Evolutionary conservation across 257 asterid genomes (phyloP), one percentile per base, ranked within the genome.

Genomic region (Plectranthus barbatus): DNA sequence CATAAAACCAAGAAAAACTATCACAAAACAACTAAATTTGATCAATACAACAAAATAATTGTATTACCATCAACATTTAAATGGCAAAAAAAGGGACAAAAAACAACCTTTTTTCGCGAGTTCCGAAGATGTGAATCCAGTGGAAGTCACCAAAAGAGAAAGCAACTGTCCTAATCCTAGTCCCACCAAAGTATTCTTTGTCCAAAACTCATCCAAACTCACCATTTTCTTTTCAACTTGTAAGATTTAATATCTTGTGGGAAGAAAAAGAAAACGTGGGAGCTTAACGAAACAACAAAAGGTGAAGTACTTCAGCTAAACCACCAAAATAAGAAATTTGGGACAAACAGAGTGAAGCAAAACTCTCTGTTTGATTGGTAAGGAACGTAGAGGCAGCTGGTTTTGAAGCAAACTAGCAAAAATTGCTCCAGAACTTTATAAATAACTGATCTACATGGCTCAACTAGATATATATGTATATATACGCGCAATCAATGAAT

Each of bases 61-160:
- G 5, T 18, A 39, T 11, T 4, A 60, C 6, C 19, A 62, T 59
- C 8, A 61, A 17, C 11, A 50, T 34, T 7, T 53, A 58, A 31
- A 24, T 44, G 13, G 29, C 9, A 48, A 39, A 23, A 2, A 19
- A 13, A 47, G 9, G 37, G 15, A 33, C 7, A 29, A 29, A 44
- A 5, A 26, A 14, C 17, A 66, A 69, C 96, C 99, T 87, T 36
- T 78, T 58, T 82, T 84, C 44, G 97, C 88, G 37, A 92, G 95
- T 67, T 89, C 97, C 7, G 99, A 92, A 33, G 99, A 92, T 42
- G 95, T 62, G 74, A 92, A 90, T 20, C 97, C 99, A 39, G 99
- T 92, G 6, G 99, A 85, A 67, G 97, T 89, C 47, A 92, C 65
- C 9, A 92, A 50, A 71, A 92, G 97, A 20, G 99, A 92, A 13